phyloP scores from a whole-genome alignment of 139 green algal species.

The Chlamydomonas eustigma region DNA sequence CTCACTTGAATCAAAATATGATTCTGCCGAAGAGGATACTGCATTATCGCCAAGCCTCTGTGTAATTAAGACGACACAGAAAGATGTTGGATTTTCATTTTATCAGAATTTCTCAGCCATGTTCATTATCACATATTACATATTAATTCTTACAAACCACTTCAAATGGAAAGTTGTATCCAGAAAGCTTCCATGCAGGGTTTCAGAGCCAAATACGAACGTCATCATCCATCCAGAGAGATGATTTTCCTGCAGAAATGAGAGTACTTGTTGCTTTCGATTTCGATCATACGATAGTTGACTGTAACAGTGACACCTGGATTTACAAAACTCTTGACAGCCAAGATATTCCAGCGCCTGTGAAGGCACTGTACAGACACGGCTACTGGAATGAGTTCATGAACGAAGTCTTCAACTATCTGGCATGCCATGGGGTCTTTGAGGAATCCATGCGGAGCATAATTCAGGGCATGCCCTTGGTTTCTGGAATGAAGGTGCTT shows the following conservation, averaged over 20 bases:
- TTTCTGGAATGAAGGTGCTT: background rate
- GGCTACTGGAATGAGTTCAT: conserved; percentile 19
- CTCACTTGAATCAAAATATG: conserved; percentile 5
- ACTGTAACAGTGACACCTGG: conserved; percentile 45
- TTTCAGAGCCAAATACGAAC: no score
- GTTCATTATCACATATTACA: no score
- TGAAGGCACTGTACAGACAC: conserved; percentile 14
- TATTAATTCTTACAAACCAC: no score
- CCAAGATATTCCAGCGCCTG: background rate
- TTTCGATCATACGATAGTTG: conserved; percentile 41
- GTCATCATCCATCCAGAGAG: no score
- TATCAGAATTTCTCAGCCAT: no score
- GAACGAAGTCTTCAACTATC: background rate
- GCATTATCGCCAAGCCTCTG: background rate
- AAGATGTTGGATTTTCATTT: no score
- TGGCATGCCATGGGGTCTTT: background rate
- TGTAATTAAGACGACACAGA: background rate
- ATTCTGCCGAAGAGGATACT: background rate
- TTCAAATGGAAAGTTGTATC: no score
- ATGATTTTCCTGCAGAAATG: no score
- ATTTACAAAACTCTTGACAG: background rate
- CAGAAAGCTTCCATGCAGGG: no score
- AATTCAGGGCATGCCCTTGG: background rate
- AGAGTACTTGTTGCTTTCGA: conserved; percentile 34
- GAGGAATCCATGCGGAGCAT: background rate